phyloP scores from a whole-genome alignment of 257 asterid species.

The Solanum gandarillasii region DNA sequence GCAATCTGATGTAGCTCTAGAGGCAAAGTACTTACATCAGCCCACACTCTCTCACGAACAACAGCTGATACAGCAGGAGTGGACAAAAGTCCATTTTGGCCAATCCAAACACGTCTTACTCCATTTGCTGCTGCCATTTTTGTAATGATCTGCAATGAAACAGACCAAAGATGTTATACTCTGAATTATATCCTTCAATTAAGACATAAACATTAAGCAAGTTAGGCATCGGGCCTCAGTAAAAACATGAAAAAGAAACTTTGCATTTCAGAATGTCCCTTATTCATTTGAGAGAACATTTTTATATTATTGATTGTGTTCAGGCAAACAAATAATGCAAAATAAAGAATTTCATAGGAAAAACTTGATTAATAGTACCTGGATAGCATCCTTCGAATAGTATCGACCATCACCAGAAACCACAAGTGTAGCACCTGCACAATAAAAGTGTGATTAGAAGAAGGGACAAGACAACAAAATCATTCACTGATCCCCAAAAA shows the following conservation, averaged over 20 bases:
- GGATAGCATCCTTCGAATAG: conserved; percentile 87
- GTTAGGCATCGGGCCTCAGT: neutral
- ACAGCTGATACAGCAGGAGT: conserved; percentile 96
- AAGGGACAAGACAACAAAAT: neutral
- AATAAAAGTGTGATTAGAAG: neutral
- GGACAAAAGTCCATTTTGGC: conserved; percentile 81
- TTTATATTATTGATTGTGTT: neutral
- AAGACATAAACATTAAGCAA: neutral
- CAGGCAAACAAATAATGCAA: neutral
- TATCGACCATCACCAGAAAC: conserved; percentile 99
- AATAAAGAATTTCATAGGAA: neutral
- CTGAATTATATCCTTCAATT: neutral
- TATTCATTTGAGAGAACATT: neutral
- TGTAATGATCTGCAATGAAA: conserved; percentile 53
- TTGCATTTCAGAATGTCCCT: neutral
- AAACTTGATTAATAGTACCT: conserved; percentile 29
- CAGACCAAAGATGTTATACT: neutral
- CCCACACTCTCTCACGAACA: conserved; percentile 76
- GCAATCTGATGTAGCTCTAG: neutral
- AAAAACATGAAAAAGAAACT: neutral
- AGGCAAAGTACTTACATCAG: conserved; percentile 45
- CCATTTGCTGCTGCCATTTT: conserved; percentile 98
- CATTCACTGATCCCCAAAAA: neutral
- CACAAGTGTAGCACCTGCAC: conserved; percentile 86
- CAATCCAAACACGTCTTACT: conserved; percentile 94